Evolutionary conservation across 305 asterid genomes (phyloP).

Genomic region (Fraxinus floribunda): DNA sequence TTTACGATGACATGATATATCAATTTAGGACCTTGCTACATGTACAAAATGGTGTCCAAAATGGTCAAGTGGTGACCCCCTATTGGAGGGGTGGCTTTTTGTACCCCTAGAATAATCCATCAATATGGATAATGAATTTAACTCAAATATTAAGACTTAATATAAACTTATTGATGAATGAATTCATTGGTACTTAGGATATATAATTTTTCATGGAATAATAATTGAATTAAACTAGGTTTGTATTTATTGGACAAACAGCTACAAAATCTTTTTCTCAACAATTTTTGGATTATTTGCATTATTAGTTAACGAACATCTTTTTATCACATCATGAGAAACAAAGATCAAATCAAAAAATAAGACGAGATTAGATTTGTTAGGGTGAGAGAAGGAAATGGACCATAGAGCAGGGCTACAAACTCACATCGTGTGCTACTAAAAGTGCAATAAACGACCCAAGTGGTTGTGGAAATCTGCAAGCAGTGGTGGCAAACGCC

Average conservation of each 20-base stretch:
- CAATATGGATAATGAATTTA: too few species aligned
- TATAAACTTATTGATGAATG: not conserved
- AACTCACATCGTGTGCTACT: conserved; percentile 20
- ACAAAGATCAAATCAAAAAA: not conserved
- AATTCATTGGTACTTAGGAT: not conserved
- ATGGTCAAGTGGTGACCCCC: too few species aligned
- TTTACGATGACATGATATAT: not conserved
- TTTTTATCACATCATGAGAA: not conserved
- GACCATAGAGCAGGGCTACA: conserved; percentile 12
- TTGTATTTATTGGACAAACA: not conserved
- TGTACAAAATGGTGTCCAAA: too few species aligned
- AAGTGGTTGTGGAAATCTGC: conserved; percentile 11
- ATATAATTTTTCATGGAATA: not conserved
- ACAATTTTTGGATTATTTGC: not conserved
- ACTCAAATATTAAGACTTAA: not conserved
- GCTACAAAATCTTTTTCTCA: not conserved
- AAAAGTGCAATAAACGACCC: conserved; percentile 30
- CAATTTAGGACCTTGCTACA: too few species aligned
- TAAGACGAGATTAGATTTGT: conserved; percentile 25
- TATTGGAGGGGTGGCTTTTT: too few species aligned
- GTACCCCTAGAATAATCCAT: too few species aligned
- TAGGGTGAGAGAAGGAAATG: conserved; percentile 30
- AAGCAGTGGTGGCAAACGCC: conserved; percentile 2
- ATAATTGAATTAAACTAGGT: not conserved
- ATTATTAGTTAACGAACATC: not conserved